phyloP scores from a whole-genome alignment of 805 yeast species.

The Candida morakotiae region DNA sequence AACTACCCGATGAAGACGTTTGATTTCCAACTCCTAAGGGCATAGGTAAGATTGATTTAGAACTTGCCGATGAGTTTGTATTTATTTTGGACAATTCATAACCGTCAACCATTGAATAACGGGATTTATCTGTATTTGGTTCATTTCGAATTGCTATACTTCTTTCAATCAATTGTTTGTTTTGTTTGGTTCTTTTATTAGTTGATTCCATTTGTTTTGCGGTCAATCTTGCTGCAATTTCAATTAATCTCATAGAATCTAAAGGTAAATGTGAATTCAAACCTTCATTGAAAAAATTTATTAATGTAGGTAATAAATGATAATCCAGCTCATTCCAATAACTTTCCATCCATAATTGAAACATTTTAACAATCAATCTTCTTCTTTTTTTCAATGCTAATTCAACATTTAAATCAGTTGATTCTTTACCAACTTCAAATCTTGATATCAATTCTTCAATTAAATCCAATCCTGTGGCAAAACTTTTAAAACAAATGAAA shows the following conservation, averaged over 20 bases:
- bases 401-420: slow-evolving; percentile 21
- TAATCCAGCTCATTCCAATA: slow-evolving; percentile 76
- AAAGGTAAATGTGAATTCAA: slow-evolving; percentile 57
- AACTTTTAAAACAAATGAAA: slow-evolving; percentile 71
- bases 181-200: slow-evolving; percentile 17
- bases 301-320: slow-evolving; percentile 58
- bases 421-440: slow-evolving; percentile 43
- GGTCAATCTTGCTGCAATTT: slow-evolving; percentile 57
- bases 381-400: slow-evolving; percentile 53
- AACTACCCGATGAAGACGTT: slow-evolving; percentile 34
- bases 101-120: slow-evolving; percentile 52
- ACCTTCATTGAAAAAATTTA: slow-evolving; percentile 78
- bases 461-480: slow-evolving; percentile 62
- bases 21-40: slow-evolving; percentile 43
- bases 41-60: slow-evolving; percentile 38
- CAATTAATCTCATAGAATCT: slow-evolving; percentile 60
- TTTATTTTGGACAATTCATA: slow-evolving; percentile 51
- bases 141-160: slow-evolving; percentile 38
- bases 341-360: slow-evolving; percentile 85
- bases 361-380: slow-evolving; percentile 60
- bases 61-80: slow-evolving; percentile 44
- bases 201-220: slow-evolving; percentile 44
- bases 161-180: slow-evolving; percentile 50
- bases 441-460: slow-evolving; percentile 64
- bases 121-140: slow-evolving; percentile 22